Percentiles rank a stretch among this genome's conserved stretches.
phyloP scores from a whole-genome alignment of 2,329 filamentous ascomycete genomes.

The Fusarium veterinarium region DNA sequence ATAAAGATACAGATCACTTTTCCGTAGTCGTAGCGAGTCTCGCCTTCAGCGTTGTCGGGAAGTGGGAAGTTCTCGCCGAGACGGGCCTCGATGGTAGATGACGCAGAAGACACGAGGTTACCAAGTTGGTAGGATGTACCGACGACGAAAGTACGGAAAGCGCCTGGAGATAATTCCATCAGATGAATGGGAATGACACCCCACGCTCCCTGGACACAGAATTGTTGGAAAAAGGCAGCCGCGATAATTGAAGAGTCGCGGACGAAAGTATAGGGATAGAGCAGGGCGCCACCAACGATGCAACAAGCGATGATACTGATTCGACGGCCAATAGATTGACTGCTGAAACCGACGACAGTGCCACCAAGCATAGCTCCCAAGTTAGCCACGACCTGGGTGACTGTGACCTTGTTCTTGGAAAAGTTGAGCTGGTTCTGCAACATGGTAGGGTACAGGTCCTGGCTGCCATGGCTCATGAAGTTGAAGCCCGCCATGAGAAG shows the following conservation, averaged over 20 bases:
- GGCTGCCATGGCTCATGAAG: slow-evolving; percentile 85
- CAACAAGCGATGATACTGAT: slow-evolving; percentile 75
- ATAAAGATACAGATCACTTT: slow-evolving; percentile 93
- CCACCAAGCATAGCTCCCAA: slow-evolving; percentile 77
- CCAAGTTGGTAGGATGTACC: slow-evolving; percentile 82
- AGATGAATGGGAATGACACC: slow-evolving; percentile 81
- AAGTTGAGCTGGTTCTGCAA: slow-evolving; percentile 67
- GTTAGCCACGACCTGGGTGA: slow-evolving; percentile 79
- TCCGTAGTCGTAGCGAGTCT: slow-evolving; percentile 76
- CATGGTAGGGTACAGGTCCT: slow-evolving; percentile 73
- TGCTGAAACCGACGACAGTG: slow-evolving; percentile 73
- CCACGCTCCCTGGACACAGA: slow-evolving; percentile 82
- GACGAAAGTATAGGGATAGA: slow-evolving; percentile 86
- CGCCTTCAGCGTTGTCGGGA: slow-evolving; percentile 61
- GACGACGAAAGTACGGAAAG: slow-evolving; percentile 79
- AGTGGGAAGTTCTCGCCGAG: slow-evolving; percentile 82
- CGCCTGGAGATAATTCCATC: slow-evolving; percentile 79
- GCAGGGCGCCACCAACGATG: slow-evolving; percentile 75
- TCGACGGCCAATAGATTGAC: slow-evolving; percentile 76
- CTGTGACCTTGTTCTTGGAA: slow-evolving; percentile 67
- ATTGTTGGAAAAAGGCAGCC: slow-evolving; percentile 85
- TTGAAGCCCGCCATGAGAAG: slow-evolving; percentile 92
- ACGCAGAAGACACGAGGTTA: slow-evolving; percentile 76
- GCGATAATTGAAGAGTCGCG: slow-evolving; percentile 74
- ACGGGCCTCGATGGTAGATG: slow-evolving; percentile 79